Evolutionary conservation across 441 rosid genomes (phyloP).

Genomic region (Kokia cookei): DNA sequence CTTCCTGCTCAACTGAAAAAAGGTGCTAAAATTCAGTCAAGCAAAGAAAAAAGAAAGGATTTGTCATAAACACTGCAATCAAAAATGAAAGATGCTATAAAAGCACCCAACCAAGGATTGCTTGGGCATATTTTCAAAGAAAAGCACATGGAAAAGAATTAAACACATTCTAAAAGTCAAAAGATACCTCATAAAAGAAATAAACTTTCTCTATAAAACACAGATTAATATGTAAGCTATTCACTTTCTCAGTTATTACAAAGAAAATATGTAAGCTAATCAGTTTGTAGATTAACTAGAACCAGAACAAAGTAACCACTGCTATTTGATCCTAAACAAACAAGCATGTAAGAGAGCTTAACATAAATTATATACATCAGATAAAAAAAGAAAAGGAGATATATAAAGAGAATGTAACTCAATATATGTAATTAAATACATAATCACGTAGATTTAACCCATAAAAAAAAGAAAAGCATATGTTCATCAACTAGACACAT

Average conservation of each 20-base stretch:
- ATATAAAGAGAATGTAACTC: background rate
- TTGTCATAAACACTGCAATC: background rate
- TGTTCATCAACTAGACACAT: background rate
- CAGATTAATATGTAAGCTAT: background rate
- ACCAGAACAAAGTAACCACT: background rate
- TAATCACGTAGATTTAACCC: background rate
- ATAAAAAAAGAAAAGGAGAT: background rate
- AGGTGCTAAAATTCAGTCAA: conserved; percentile 16
- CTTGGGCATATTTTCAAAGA: background rate
- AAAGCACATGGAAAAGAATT: background rate
- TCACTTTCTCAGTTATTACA: background rate
- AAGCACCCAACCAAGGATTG: background rate
- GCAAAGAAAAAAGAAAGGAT: background rate
- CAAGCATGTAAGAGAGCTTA: background rate
- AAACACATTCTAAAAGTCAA: background rate
- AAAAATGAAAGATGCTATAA: background rate
- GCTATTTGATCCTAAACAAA: background rate
- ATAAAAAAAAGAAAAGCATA: background rate
- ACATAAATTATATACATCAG: background rate
- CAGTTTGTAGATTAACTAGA: background rate
- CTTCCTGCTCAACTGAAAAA: conserved; percentile 34
- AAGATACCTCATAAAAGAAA: background rate
- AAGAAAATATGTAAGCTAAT: background rate
- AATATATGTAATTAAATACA: background rate
- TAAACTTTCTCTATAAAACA: background rate